Conservation (phyloP, 2,329 filamentous ascomycete genomes). For the Botrytis squamosa region DNA sequence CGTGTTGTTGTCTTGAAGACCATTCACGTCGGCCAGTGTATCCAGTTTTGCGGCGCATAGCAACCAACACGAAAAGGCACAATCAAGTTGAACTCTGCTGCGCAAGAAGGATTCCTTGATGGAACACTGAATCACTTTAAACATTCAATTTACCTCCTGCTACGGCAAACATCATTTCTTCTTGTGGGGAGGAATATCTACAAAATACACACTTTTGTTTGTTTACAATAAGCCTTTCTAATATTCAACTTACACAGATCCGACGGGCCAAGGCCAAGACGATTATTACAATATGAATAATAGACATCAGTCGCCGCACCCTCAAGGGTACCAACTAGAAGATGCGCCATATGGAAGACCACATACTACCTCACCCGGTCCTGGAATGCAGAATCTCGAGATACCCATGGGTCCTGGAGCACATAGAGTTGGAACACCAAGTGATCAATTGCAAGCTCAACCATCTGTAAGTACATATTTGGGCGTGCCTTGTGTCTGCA, state of each 20-base stretch:
- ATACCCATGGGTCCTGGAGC: slow-evolving; percentile 64
- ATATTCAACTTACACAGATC: slow-evolving; percentile 31
- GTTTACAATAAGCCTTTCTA: slow-evolving; percentile 27
- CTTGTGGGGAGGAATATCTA: slow-evolving; percentile 1
- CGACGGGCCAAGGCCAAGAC: slow-evolving; percentile 47
- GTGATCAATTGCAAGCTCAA: slow-evolving; percentile 78
- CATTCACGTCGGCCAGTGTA: slow-evolving; percentile 4
- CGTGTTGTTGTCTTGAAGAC: slow-evolving; percentile 6
- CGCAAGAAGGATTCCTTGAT: slow-evolving; percentile 7
- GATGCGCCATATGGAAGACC: slow-evolving; percentile 48
- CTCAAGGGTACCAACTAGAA: slow-evolving; percentile 78
- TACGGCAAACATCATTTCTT: slow-evolving; percentile 29
- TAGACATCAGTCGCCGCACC: slow-evolving; percentile 61
- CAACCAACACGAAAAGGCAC: background rate
- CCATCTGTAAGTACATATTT: slow-evolving; percentile 65
- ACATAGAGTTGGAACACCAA: slow-evolving; percentile 56
- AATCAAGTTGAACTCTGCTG: background rate
- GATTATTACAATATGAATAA: slow-evolving; percentile 63
- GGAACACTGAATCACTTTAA: background rate
- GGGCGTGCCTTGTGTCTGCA: slow-evolving; percentile 8
- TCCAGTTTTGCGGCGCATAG: slow-evolving; percentile 3
- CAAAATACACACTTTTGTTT: slow-evolving; percentile 26
- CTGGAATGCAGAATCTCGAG: slow-evolving; percentile 55
- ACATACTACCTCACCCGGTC: slow-evolving; percentile 27
- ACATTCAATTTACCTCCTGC: slow-evolving; percentile 24